phyloP scores from a whole-genome alignment of 306 rosid species.

The Glycine tomentella region DNA sequence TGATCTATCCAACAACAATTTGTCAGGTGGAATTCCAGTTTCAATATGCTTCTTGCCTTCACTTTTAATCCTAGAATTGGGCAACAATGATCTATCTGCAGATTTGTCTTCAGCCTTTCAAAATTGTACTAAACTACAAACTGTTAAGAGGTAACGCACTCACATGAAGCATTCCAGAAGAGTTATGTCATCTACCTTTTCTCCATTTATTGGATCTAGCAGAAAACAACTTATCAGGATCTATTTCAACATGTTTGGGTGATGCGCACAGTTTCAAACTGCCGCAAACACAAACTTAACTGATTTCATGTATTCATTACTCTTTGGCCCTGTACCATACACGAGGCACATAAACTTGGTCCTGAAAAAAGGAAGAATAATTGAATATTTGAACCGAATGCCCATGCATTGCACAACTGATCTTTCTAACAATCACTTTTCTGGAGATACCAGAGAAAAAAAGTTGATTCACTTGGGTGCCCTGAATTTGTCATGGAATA shows the following conservation, averaged over 20 bases:
- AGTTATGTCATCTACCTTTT: neutral
- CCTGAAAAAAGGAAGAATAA: neutral
- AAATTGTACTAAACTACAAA: neutral
- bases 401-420: neutral
- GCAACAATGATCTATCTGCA: conserved; percentile 11
- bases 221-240: conserved; percentile 26
- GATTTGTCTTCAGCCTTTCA: neutral
- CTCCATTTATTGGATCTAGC: conserved; percentile 15
- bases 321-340: neutral
- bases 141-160: conserved; percentile 5
- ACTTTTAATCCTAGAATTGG: conserved; percentile 3
- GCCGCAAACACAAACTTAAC: neutral
- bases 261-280: conserved; percentile 17
- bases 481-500: conserved; percentile 14
- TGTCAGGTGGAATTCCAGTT: conserved; percentile 23
- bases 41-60: neutral
- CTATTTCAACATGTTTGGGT: conserved; percentile 20
- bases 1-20: too few relatives aligned
- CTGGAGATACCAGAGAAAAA: conserved; percentile 24
- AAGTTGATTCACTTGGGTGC: conserved; percentile 16
- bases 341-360: neutral
- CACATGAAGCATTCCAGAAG: conserved; percentile 6
- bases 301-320: neutral
- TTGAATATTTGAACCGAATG: neutral
- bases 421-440: neutral